Percentiles rank a stretch among this genome's conserved stretches.
phyloP scores from a whole-genome alignment of 768 basidiomycete genomes.

The Boletellus emodensis region DNA sequence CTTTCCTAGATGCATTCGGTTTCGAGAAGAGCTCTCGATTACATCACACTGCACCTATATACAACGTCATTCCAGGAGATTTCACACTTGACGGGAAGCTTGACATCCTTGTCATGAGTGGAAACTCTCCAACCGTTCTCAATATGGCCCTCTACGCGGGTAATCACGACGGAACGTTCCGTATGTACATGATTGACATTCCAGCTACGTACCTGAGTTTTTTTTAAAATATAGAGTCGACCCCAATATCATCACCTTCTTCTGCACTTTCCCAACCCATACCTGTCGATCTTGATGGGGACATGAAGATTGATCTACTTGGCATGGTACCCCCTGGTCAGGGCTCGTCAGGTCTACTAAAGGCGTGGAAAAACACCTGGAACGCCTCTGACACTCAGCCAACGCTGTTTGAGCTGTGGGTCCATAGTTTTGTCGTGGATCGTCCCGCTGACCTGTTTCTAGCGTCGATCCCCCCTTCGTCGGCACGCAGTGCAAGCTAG shows the following conservation, averaged over 20 bases:
- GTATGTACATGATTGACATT: slow-evolving; percentile 36
- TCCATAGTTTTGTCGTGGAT: neutral
- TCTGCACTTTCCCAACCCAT: slow-evolving; percentile 80
- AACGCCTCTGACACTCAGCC: slow-evolving; percentile 50
- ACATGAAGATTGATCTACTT: slow-evolving; percentile 86
- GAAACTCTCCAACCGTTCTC: slow-evolving; percentile 47
- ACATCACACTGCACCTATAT: slow-evolving; percentile 52
- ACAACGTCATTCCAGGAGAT: slow-evolving; percentile 90
- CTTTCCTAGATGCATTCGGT: slow-evolving; percentile 49
- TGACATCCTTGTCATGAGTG: slow-evolving; percentile 86
- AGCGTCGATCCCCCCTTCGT: slow-evolving; percentile 60
- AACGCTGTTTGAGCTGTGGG: slow-evolving; percentile 67
- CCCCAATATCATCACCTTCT: slow-evolving; percentile 51
- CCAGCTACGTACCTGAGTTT: neutral
- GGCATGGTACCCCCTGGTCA: slow-evolving; percentile 51
- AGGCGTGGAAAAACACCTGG: slow-evolving; percentile 82
- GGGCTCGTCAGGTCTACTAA: slow-evolving; percentile 39
- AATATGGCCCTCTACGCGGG: slow-evolving; percentile 73
- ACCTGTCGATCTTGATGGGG: slow-evolving; percentile 80
- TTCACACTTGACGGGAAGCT: slow-evolving; percentile 90
- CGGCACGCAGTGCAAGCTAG: slow-evolving; percentile 66
- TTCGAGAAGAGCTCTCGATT: slow-evolving; percentile 52
- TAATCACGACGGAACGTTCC: slow-evolving; percentile 56
- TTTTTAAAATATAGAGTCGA: slow-evolving; percentile 10
- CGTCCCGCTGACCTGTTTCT: slow-evolving; percentile 4